Percentiles rank a stretch among this genome's conserved stretches.
Evolutionary conservation across 352 stramenopile genomes (phyloP).

Genomic region (Halophytophthora polymorphica): DNA sequence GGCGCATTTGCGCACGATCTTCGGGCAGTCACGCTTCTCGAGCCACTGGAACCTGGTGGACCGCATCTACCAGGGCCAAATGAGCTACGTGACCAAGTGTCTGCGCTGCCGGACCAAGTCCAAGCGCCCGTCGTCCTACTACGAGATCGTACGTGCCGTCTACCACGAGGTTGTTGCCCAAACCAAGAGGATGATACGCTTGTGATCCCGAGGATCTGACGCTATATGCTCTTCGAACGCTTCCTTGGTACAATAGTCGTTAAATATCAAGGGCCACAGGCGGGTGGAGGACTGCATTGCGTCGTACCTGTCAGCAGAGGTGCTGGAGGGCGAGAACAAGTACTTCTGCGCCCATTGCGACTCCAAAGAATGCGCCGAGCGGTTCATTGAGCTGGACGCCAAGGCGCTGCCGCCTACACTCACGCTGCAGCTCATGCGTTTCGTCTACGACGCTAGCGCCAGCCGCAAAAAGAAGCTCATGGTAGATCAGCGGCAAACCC

Average conservation of each 20-base stretch:
- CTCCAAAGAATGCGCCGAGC: constrained; percentile 71
- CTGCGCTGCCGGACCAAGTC: constrained; percentile 67
- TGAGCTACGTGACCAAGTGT: constrained; percentile 86
- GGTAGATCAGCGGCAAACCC: constrained; percentile 23
- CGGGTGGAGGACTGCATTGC: constrained; percentile 65
- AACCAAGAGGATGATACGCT: no score
- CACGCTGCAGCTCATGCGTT: constrained; percentile 82
- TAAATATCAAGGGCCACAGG: constrained; percentile 85
- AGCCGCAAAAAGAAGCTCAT: constrained; percentile 85
- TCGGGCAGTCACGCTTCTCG: constrained; percentile 53
- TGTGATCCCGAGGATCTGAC: no score
- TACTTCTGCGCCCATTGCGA: constrained; percentile 82
- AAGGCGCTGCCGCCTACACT: constrained; percentile 59
- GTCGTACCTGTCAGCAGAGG: constrained; percentile 68
- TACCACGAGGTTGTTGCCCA: background rate
- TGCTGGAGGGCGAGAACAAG: constrained; percentile 84
- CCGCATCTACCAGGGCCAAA: constrained; percentile 74
- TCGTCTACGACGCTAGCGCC: constrained; percentile 78
- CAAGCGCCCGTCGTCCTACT: constrained; percentile 62
- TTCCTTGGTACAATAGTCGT: constrained; percentile 30
- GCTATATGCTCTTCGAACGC: no score
- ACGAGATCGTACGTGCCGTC: constrained; percentile 60
- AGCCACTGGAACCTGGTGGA: constrained; percentile 69
- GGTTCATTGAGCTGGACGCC: constrained; percentile 65
- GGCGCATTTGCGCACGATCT: constrained; percentile 73